Evolutionary conservation across 371 early-diverging fungal genomes (phyloP).

Genomic region (Mortierella sp.): DNA sequence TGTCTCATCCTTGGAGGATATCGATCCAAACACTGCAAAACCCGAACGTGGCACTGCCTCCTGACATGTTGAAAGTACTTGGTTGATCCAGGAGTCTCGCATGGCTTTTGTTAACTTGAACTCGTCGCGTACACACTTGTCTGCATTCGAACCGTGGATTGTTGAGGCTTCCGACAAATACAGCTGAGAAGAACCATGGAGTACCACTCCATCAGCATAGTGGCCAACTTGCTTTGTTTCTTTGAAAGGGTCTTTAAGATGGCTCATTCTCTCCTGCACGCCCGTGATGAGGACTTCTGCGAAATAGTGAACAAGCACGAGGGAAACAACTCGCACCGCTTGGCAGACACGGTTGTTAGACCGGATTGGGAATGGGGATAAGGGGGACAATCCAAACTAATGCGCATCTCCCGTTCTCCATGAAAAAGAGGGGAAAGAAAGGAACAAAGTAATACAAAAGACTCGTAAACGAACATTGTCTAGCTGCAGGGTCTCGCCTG

Average conservation of each 20-base stretch:
- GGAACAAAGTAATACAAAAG: too few species aligned
- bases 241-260: background rate
- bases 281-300: slow-evolving; percentile 14
- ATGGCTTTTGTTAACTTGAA: slow-evolving; percentile 20
- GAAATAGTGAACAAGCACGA: too few species aligned
- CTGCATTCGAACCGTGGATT: slow-evolving; percentile 2
- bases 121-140: slow-evolving; percentile 9
- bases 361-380: too few species aligned
- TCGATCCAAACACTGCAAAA: slow-evolving; percentile 21
- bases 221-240: slow-evolving; percentile 8
- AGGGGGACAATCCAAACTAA: too few species aligned
- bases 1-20: slow-evolving; percentile 18
- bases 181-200: background rate
- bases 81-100: slow-evolving; percentile 21
- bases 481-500: too few species aligned
- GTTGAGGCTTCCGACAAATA: slow-evolving; percentile 1
- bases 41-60: background rate
- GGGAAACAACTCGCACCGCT: too few species aligned
- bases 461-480: too few species aligned
- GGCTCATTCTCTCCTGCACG: slow-evolving; percentile 8
- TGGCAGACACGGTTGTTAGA: too few species aligned
- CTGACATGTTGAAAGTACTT: slow-evolving; percentile 4
- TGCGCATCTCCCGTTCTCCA: too few species aligned
- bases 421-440: too few species aligned
- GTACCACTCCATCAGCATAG: slow-evolving; percentile 5